A percentile compares a stretch with the other conserved stretches of the same genome.
Evolutionary conservation across 345 rosid species (phyloP).

Genomic region (Acer yangbiense): DNA sequence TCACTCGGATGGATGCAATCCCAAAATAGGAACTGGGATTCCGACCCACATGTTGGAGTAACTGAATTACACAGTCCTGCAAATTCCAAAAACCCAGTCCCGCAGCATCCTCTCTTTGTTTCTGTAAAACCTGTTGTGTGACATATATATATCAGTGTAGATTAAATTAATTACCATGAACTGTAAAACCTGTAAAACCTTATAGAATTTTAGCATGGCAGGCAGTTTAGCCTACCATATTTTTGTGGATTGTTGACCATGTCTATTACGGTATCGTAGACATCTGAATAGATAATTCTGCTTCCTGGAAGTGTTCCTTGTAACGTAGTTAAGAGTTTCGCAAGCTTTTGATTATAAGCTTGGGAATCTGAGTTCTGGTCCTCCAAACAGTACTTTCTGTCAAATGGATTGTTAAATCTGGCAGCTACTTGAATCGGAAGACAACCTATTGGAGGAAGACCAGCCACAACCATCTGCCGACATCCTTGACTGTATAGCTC

Average conservation of each 20-base stretch:
- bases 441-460: constrained; percentile 71
- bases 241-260: constrained; percentile 47
- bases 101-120: constrained; percentile 48
- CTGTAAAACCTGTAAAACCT: too few species aligned
- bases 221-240: constrained; percentile 46
- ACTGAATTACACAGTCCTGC: constrained; percentile 31
- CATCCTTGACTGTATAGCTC: constrained; percentile 50
- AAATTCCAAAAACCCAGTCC: constrained; percentile 37
- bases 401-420: background rate
- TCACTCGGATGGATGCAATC: constrained; percentile 48
- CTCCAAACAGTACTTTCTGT: constrained; percentile 42
- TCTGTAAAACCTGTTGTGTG: constrained; percentile 42
- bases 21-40: constrained; percentile 47
- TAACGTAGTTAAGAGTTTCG: constrained; percentile 28
- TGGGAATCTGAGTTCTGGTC: constrained; percentile 49
- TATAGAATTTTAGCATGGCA: background rate
- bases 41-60: constrained; percentile 30
- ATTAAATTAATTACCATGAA: too few species aligned
- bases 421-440: constrained; percentile 51
- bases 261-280: constrained; percentile 46
- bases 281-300: constrained; percentile 45
- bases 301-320: constrained; percentile 42
- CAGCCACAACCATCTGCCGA: constrained; percentile 46
- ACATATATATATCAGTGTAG: background rate
- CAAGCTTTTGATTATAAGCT: constrained; percentile 50